A percentile compares a stretch with the other conserved stretches of the same genome.
phyloP scores from a whole-genome alignment of 768 basidiomycete species.

The Lanmaoa pseudosensibilis region DNA sequence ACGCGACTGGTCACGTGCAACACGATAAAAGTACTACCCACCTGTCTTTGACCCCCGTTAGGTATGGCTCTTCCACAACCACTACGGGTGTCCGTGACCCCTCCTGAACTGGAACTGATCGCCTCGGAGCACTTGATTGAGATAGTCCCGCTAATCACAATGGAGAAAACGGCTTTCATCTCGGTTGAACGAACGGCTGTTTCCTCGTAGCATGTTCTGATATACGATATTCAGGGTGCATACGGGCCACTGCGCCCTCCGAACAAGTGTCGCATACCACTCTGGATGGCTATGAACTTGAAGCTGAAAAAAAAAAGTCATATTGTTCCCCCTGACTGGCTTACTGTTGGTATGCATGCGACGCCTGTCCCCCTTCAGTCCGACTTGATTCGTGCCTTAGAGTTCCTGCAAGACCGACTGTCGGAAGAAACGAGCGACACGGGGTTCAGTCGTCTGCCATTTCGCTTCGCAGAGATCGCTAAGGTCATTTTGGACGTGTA shows the following conservation, averaged over 20 bases:
- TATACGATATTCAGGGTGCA: constrained; percentile 58
- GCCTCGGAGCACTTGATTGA: constrained; percentile 83
- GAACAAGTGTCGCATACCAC: constrained; percentile 77
- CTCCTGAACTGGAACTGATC: constrained; percentile 85
- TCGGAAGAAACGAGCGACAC: constrained; percentile 70
- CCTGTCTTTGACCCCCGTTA: no score
- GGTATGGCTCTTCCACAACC: constrained; percentile 71
- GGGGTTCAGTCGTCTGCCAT: constrained; percentile 79
- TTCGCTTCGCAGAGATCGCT: constrained; percentile 86
- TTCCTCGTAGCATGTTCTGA: constrained; percentile 9
- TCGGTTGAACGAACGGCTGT: constrained; percentile 53
- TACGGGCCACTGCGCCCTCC: constrained; percentile 94
- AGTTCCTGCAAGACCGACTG: constrained; percentile 76
- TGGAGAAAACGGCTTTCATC: constrained; percentile 90
- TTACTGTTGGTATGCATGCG: constrained; percentile 66
- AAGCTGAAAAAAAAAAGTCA: constrained; percentile 95
- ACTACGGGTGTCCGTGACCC: constrained; percentile 70
- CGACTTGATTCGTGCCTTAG: constrained; percentile 39
- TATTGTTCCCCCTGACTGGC: constrained; percentile 88
- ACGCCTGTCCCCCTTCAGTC: neutral
- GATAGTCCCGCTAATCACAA: constrained; percentile 83
- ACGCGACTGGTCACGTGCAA: constrained; percentile 25
- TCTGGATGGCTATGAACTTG: constrained; percentile 95
- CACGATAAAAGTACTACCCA: neutral
- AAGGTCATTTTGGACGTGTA: constrained; percentile 94